These are phyloP conservation scores for Spirogloea muscicola DNA, from an alignment of 139 green algal genomes.

Conservation along the genomic window DNA sequence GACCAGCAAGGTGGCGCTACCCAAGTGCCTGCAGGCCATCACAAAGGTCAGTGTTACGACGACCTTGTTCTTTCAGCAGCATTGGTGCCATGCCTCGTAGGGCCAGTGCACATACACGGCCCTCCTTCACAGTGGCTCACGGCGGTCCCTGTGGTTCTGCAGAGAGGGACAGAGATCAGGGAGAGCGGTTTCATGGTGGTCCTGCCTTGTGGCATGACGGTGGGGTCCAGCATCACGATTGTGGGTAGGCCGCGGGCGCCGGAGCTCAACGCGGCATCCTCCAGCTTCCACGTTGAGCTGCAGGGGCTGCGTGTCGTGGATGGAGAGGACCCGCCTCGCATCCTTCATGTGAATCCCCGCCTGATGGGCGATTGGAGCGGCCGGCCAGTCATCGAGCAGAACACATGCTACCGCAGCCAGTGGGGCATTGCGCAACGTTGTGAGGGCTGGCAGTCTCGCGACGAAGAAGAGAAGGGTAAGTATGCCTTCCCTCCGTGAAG, in stretches of 20 bases:
- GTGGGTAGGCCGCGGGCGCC: not conserved
- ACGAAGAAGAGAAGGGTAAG: slow-evolving; percentile 24
- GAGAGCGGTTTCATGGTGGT: no score
- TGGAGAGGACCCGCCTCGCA: slow-evolving; percentile 33
- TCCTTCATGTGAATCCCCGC: slow-evolving; percentile 32
- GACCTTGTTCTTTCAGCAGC: no score
- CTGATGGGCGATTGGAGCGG: slow-evolving; percentile 31
- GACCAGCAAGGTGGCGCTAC: no score
- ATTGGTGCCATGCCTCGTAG: no score
- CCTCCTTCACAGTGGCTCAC: no score
- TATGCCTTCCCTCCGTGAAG: not conserved
- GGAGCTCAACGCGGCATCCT: not conserved
- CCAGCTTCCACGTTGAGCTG: slow-evolving; percentile 20
- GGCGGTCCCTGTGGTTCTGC: no score
- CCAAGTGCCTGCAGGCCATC: no score
- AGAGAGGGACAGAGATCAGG: no score
- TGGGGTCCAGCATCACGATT: slow-evolving; percentile 33
- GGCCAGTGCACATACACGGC: no score
- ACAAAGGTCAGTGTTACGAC: no score
- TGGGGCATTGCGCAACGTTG: slow-evolving; percentile 18
- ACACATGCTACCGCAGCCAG: slow-evolving; percentile 36
- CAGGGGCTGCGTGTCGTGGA: slow-evolving; percentile 26
- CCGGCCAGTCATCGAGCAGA: slow-evolving; percentile 29
- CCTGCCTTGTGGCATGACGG: slow-evolving; percentile 28
- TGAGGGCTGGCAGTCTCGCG: not conserved